Base-by-base conservation (phyloP, 1,139 yeast species). In the Nakaseomyces kungkrabaensis region DNA sequence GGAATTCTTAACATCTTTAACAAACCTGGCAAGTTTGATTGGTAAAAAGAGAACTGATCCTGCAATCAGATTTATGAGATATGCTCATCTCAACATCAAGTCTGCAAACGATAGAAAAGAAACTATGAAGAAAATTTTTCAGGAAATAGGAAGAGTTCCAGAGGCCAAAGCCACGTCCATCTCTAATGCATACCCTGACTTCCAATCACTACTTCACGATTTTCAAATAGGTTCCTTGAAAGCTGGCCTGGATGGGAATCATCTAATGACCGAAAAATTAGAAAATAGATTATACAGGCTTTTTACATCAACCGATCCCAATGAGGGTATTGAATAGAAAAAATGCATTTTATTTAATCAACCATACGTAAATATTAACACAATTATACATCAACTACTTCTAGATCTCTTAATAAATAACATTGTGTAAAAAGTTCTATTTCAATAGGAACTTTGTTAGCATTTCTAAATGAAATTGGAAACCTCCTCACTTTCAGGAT, bases 91-190 rank as follows among this genome's bases (percentile, higher is more conserved):
- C 0, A 68, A 69, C 5, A 77, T 80, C 10, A 75, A 71, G 59
- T 78, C 84, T 4, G 85, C 85, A 0, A 64, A 68, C 5, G 76
- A 74, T 56, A 56, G 68, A 4, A 66, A 67, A 41, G 75, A 76
- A 41, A 74, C 81, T 0, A 75, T 73, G 55, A 56, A 73, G 4
- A 75, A 75, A 55, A 71, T 79, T 47, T 56, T 82, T 32, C 72
- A 74, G 47, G 82, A 81, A 52, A 73, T 83, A 55, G 78, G 77
- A 50, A 68, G 73, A 54, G 74, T 82, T 73, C 80, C 85, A 1
- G 74, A 68, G 26, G 49, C 64, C 5, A 65, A 67, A 44, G 69
- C 74, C 0, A 57, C 61, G 32, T 59, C 63, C 4, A 62, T 71
- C 2, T 52, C 59, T 5, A 60, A 67, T 3, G 70, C 67, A 52